phyloP scores from a whole-genome alignment of 106 monocot species.

The Platanthera guangdongensis region DNA sequence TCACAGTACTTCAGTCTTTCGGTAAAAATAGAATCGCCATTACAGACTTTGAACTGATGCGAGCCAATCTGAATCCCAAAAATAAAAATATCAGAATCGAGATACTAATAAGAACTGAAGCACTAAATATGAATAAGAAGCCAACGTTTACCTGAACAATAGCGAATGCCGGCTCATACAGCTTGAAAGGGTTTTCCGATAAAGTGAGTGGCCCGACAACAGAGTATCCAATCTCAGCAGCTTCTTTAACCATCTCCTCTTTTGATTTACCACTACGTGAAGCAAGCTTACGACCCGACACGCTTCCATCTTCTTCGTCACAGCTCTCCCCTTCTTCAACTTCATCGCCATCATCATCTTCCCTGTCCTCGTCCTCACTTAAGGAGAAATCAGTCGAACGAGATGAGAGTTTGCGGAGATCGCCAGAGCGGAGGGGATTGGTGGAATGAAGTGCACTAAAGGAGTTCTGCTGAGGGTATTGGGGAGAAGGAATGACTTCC shows the following conservation, averaged over 20 bases:
- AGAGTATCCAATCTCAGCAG: constrained; percentile 66
- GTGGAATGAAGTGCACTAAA: not conserved
- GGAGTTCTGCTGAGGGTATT: not conserved
- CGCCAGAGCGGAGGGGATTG: not conserved
- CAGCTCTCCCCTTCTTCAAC: constrained; percentile 23
- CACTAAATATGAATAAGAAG: not conserved
- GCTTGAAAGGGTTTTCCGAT: constrained; percentile 77
- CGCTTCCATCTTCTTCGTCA: constrained; percentile 26
- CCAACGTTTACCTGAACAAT: constrained; percentile 59
- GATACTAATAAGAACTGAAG: not conserved
- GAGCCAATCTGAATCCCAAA: constrained; percentile 62
- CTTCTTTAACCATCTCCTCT: constrained; percentile 62
- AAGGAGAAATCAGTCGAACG: constrained; percentile 9
- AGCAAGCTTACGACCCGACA: constrained; percentile 4
- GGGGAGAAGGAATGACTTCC: not conserved
- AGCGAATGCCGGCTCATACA: constrained; percentile 70
- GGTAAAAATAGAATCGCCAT: constrained; percentile 83
- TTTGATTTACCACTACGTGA: constrained; percentile 48
- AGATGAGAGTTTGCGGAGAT: constrained; percentile 21
- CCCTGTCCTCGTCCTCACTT: constrained; percentile 29
- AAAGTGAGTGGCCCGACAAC: constrained; percentile 64
- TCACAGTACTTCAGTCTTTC: constrained; percentile 87
- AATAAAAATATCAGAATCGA: not conserved
- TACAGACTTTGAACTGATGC: constrained; percentile 98
- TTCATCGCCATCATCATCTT: constrained; percentile 19